Base-by-base conservation (phyloP, 1,284 basidiomycete species). In the Ustilago lituana region DNA sequence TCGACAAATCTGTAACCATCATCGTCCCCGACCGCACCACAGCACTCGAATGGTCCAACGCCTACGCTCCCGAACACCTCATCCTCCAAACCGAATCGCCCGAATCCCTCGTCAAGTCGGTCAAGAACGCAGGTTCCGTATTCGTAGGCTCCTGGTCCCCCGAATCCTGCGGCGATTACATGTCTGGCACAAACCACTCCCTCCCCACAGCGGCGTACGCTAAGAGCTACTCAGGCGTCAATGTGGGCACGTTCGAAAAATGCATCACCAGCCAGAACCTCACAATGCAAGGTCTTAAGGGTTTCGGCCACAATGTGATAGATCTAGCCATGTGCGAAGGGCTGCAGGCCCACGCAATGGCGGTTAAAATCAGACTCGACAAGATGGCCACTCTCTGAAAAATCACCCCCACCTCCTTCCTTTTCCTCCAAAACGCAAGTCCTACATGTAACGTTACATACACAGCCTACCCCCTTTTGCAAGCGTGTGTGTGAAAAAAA, bases 111-210 rank as follows among this genome's bases (percentile, higher is more conserved):
- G 78, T 79, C 27, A 73, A 74, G 31, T 51, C 51, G 20, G 79
- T 81, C 11, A 54, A 51, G 10, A 80, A 82, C 39, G 80, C 96
- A 1, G 96, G 96, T 14, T 94, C 92, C 72, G 90, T 98, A 32
- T 99, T 99, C 79, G 91, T 99, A 33, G 96, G 96, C 4, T 22
- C 50, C 1, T 82, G 76, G 76, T 69, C 48, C 7, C 80, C 96
- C 2, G 96, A 98, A 84, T 94, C 92, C 74, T 98, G 94, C 82
- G 96, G 96, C 31, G 96, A 99, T 83, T 98, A 98, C 78, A 96
- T 96, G 4, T 94, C 92, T 0, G 96, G 96, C 20, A 98, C 96
- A 9, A 99, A 99, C 84, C 96, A 99, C 85, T 97, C 95, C 0
- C 86, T 84, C 17, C 83, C 83, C 37, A 83, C 82, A 22, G 77